Conservation (phyloP, 495 filamentous ascomycete genomes). For the Hypoxylon fuscum region DNA sequence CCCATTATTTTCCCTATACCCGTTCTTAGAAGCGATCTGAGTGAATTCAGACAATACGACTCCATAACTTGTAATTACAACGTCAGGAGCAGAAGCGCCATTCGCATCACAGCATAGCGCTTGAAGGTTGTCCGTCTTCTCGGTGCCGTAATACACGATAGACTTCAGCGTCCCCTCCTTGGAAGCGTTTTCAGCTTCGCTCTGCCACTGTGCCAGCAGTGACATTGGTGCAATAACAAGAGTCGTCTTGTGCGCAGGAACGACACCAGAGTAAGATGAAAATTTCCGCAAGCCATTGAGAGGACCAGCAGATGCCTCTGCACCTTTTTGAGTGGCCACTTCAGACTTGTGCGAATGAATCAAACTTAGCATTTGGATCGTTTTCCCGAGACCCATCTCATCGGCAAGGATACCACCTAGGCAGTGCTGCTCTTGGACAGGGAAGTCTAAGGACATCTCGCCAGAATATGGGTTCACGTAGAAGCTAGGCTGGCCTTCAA, state of each 20-base stretch:
- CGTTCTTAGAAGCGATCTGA: slow-evolving; percentile 65
- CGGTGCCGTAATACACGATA: slow-evolving; percentile 88
- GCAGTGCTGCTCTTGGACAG: slow-evolving; percentile 92
- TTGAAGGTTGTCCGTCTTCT: slow-evolving; percentile 79
- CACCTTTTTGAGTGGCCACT: slow-evolving; percentile 43
- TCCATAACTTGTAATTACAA: slow-evolving; percentile 97
- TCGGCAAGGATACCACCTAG: slow-evolving; percentile 93
- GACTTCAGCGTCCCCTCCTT: slow-evolving; percentile 80
- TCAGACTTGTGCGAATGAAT: slow-evolving; percentile 84
- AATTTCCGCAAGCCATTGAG: slow-evolving; percentile 42
- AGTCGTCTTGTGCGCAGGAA: slow-evolving; percentile 85
- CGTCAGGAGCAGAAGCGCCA: slow-evolving; percentile 76
- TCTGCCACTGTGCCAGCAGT: slow-evolving; percentile 93
- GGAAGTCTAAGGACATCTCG: slow-evolving; percentile 91
- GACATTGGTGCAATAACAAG: slow-evolving; percentile 96
- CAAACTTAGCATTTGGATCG: slow-evolving; percentile 95
- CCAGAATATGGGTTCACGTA: slow-evolving; percentile 98
- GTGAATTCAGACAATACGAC: slow-evolving; percentile 90
- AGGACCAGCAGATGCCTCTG: slow-evolving; percentile 42
- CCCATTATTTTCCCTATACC: slow-evolving; percentile 71
- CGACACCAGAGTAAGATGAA: slow-evolving; percentile 59
- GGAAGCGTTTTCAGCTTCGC: slow-evolving; percentile 90
- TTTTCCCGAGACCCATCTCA: slow-evolving; percentile 92
- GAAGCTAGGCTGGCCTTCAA: slow-evolving; percentile 74
- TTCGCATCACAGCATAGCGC: slow-evolving; percentile 79